Conservation (phyloP, 2,329 filamentous ascomycete genomes). For the Verticillium isaacii region DNA sequence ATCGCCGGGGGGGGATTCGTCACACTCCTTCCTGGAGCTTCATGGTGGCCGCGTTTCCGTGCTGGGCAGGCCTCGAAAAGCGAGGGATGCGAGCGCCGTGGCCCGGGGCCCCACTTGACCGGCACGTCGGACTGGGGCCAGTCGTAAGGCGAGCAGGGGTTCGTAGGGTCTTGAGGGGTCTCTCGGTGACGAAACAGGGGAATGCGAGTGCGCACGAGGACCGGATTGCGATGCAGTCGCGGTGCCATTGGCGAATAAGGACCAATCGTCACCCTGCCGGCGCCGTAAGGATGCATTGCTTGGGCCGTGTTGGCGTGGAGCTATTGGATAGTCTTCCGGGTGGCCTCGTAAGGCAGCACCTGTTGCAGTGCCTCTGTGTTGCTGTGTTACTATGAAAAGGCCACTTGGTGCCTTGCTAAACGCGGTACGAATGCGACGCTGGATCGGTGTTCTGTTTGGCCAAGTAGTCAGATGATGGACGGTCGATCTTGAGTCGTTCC, state of each 20-base stretch:
- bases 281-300: not conserved
- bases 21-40: not conserved
- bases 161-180: not conserved
- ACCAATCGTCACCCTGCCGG: not conserved
- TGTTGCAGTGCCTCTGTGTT: not conserved
- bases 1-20: not conserved
- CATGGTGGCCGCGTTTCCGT: not conserved
- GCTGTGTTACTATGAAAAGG: not conserved
- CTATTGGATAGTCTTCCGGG: not conserved
- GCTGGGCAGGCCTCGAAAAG: not conserved
- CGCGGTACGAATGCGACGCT: not conserved
- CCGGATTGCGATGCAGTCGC: not conserved
- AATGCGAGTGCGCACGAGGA: not conserved
- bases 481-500: not conserved
- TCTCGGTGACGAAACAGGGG: not conserved
- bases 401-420: not conserved
- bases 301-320: not conserved
- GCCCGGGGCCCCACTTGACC: not conserved
- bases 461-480: not conserved
- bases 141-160: not conserved
- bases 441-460: too few species aligned
- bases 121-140: not conserved
- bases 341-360: constrained; percentile 12
- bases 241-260: not conserved
- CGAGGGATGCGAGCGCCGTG: not conserved